Evolutionary conservation across 371 early-diverging fungal genomes (phyloP).

Genomic region (Lichtheimia ornata): DNA sequence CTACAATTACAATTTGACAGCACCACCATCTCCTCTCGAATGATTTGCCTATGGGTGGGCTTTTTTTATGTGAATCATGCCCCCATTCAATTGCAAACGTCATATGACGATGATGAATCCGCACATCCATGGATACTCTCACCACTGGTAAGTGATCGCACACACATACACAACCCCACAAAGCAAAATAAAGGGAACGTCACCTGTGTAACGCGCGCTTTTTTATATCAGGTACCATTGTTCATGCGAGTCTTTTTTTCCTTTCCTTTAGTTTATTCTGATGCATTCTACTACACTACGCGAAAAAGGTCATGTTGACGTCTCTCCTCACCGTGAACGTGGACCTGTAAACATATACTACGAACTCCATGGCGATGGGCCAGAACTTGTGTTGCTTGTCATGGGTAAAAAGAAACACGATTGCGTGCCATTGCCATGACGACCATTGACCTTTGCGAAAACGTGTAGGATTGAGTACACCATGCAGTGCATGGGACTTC

Average conservation of each 20-base stretch:
- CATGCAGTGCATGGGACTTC: constrained; percentile 39
- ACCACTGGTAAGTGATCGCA: too few species aligned
- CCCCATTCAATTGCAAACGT: too few species aligned
- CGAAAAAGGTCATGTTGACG: constrained; percentile 33
- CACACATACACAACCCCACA: too few species aligned
- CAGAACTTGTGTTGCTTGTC: constrained; percentile 60
- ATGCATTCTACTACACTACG: constrained; percentile 8
- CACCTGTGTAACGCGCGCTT: too few species aligned
- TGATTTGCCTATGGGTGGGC: too few species aligned
- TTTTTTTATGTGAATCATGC: too few species aligned
- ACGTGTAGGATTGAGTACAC: constrained; percentile 39
- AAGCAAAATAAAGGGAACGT: too few species aligned
- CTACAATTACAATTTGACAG: too few species aligned
- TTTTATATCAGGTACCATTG: too few species aligned
- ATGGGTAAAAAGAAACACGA: constrained; percentile 46
- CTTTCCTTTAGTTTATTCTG: neutral
- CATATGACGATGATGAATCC: too few species aligned
- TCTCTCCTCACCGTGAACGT: constrained; percentile 17
- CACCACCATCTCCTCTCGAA: too few species aligned
- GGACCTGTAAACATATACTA: constrained; percentile 56
- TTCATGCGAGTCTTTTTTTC: neutral
- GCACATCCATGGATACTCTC: too few species aligned
- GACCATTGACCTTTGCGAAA: neutral
- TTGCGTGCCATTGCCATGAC: neutral
- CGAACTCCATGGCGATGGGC: constrained; percentile 72